These are phyloP conservation scores for Plasmopara halstedii DNA, from an alignment of 352 stramenopile species.

Conservation along the genomic window DNA sequence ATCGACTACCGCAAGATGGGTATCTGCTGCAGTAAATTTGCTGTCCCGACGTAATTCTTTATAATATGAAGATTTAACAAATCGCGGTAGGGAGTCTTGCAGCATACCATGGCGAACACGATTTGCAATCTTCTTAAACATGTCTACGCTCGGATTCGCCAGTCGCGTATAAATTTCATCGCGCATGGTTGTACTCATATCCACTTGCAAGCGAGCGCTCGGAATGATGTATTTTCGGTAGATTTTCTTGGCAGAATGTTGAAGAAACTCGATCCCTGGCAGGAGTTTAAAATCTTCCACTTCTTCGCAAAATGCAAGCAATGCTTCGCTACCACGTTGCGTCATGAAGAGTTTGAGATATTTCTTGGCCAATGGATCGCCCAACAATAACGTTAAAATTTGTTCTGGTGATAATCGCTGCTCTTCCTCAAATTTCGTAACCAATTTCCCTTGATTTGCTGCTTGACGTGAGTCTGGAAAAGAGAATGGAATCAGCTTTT, in stretches of 20 bases:
- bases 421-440: conserved; percentile 26
- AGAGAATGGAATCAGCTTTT: conserved; percentile 58
- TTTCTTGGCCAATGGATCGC: conserved; percentile 56
- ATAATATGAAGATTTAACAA: conserved; percentile 68
- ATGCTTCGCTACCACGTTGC: conserved; percentile 49
- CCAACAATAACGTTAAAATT: conserved; percentile 36
- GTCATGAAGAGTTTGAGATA: conserved; percentile 75
- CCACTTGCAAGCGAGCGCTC: conserved; percentile 66
- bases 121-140: conserved; percentile 76
- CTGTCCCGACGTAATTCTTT: conserved; percentile 59
- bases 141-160: conserved; percentile 66
- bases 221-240: conserved; percentile 81
- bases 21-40: conserved; percentile 27
- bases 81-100: conserved; percentile 67
- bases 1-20: conserved; percentile 48
- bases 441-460: neutral
- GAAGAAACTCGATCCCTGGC: conserved; percentile 74
- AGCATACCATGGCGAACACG: conserved; percentile 64
- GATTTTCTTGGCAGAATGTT: conserved; percentile 82
- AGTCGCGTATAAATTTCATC: conserved; percentile 64
- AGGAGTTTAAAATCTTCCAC: conserved; percentile 75
- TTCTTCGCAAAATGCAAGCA: conserved; percentile 69
- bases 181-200: conserved; percentile 78
- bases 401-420: conserved; percentile 39
- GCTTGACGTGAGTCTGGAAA: conserved; percentile 11